Base-by-base conservation (phyloP, 192 early-diverging fungal species). In the Backusella tarrabulga region DNA sequence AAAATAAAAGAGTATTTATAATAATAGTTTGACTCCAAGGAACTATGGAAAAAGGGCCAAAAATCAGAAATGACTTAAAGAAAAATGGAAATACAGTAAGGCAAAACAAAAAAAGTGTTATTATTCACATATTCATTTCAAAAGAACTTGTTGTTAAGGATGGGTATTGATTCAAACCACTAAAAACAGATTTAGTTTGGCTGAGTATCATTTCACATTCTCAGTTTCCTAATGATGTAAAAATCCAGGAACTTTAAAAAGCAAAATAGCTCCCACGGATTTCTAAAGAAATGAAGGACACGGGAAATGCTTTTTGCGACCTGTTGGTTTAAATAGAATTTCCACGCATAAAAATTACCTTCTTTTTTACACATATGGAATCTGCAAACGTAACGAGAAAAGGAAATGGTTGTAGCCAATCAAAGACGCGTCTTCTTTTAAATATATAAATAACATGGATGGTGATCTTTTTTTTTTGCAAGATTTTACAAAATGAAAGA, bases 251-350 rank as follows among this genome's bases (percentile, higher is more conserved):
- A 50, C 23, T 12, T 60, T 60, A 60, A 23, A 21, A 54, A 54
- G n/a, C 6, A 54, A 15, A 26, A 23, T 60, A 50, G 21, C 54
- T 60, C 54, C 54, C 54, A 60, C 54, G 54, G 21, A 6, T 11
- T 26, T 60, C 23, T 60, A 11, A 21, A 23, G 54, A 60, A 21
- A 9, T 60, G 9, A 1, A 60, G 26, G 0, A 23, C 0, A 60
- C 54, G 54, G 54, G 54, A 60, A 60, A 60, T 60, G 54, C 54
- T 60, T 60, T 60, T 23, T 60, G 54, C 54, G 54, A 23, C 21
- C 17, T 1, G 12, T 21, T 23, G 54, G 21, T 26, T 60, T 60
- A 60, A 11, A 60, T 60, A 12, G n/a, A 60, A 60, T 60, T 60
- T 60, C 54, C 54, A 60, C 54, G 54, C 54, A 60, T 26, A 23